Evolutionary conservation across 257 asterid species (phyloP).

Genomic region (Penstemon barbatus): DNA sequence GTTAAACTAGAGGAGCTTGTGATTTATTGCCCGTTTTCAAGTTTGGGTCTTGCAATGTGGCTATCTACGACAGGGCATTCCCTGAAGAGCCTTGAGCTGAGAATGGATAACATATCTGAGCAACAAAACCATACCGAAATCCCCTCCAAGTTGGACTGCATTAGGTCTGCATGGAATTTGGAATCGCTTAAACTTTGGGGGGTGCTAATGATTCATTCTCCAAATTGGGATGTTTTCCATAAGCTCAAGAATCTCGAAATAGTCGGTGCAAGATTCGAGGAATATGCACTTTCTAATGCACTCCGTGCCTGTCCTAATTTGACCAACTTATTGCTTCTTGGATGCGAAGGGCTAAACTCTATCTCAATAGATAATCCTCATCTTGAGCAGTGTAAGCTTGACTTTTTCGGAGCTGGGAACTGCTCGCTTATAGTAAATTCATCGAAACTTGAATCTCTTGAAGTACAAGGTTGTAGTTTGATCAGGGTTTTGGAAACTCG

Average conservation of each 20-base stretch:
- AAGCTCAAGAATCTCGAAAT: conserved; percentile 85
- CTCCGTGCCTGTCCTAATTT: conserved; percentile 77
- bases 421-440: conserved; percentile 61
- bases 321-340: conserved; percentile 72
- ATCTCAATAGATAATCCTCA: conserved; percentile 57
- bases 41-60: conserved; percentile 71
- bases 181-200: conserved; percentile 95
- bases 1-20: conserved; percentile 68
- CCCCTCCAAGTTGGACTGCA: conserved; percentile 76
- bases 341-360: conserved; percentile 79
- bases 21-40: conserved; percentile 81
- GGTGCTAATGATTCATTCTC: conserved; percentile 67
- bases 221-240: conserved; percentile 74
- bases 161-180: conserved; percentile 65
- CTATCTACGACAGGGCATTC: conserved; percentile 52
- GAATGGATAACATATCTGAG: conserved; percentile 74
- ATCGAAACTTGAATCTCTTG: conserved; percentile 60
- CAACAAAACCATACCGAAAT: conserved; percentile 34
- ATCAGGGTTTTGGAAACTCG: conserved; percentile 64
- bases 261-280: conserved; percentile 88
- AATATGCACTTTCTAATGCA: conserved; percentile 52
- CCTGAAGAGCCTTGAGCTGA: conserved; percentile 76
- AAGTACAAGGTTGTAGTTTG: conserved; percentile 90
- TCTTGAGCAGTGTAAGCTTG: conserved; percentile 75
- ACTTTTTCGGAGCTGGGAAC: conserved; percentile 73